Evolutionary conservation across 1,284 basidiomycete species (phyloP), one percentile per base, ranked within the genome.

Genomic region (Cerrena zonata): DNA sequence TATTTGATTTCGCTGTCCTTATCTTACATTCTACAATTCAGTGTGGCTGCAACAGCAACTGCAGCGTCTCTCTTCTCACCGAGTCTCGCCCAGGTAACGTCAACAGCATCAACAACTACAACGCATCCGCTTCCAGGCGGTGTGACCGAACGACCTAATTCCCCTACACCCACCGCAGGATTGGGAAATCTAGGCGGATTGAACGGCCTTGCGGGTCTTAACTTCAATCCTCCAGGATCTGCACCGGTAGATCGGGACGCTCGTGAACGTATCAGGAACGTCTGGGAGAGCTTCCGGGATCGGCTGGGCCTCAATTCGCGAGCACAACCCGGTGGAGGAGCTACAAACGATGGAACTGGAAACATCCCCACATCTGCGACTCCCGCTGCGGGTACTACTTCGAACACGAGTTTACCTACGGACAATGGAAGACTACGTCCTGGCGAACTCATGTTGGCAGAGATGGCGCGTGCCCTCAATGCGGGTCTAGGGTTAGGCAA

Each of bases 31-130:
- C 41, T 51, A 50, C n/a, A 41, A 53, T 48, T 39, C 55, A 89
- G 86, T 57, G 85, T 89, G 40, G 86, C 85, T 5, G 86, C 86
- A 21, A 84, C 86, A n/a, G 86, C 86, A 21, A 88, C 86, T 1
- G 86, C 86, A 2, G 85, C 86, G 5, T 88, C 86, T 5, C 74
- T 84, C 42, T 75, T 84, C 52, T 75, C 78, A 13, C 78, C 79
- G 4, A 75, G 72, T 22, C 69, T 80, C 30, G 63, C 64, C 11
- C 62, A 58, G 42, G 58, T 59, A 34, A 44, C 53, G n/a, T 19
- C 54, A 44, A 25, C 55, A 55, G 2, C 57, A 37, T 40, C 19
- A 48, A 43, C 34, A 56, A 5, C 46, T 59, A 49, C 51, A 64
- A 59, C 11, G 63, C n/a, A n/a, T n/a, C n/a, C n/a, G n/a, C n/a